Percentiles rank a stretch among this genome's conserved stretches.
Evolutionary conservation across 108 stramenopile genomes (phyloP).

Genomic region (Nannochloropsis oceanica): DNA sequence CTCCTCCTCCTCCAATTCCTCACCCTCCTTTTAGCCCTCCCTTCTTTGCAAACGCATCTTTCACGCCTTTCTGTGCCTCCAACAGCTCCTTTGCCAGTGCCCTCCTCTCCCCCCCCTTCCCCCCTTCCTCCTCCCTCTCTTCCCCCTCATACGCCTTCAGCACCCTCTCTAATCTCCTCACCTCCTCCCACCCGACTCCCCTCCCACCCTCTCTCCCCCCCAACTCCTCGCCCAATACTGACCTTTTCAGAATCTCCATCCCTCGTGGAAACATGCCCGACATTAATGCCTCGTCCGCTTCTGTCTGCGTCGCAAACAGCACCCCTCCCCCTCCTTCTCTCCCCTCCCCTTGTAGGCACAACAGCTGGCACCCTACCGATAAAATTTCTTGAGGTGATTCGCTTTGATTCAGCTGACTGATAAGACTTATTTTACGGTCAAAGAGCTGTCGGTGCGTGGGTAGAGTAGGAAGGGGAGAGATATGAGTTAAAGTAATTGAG

Average conservation of each 20-base stretch:
- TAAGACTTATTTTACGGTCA: not conserved
- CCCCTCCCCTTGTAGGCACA: not conserved
- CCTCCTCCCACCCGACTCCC: not conserved
- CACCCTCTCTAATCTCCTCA: not conserved
- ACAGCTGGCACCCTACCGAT: not conserved
- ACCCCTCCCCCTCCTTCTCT: not conserved
- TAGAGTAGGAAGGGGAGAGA: too few species aligned
- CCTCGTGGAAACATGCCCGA: not conserved
- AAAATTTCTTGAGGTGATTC: not conserved
- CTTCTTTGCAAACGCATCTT: not conserved
- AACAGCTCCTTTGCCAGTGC: not conserved
- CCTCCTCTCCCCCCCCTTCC: not conserved
- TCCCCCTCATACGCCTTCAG: not conserved
- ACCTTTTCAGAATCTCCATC: not conserved
- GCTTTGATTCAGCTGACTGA: not conserved
- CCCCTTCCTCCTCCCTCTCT: not conserved
- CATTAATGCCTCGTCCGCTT: not conserved
- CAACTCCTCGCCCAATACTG: not conserved
- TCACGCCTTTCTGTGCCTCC: not conserved
- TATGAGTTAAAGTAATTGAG: too few species aligned
- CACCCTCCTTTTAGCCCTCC: not conserved
- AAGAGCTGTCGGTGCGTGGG: too few species aligned
- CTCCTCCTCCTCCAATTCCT: not conserved
- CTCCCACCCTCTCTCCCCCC: not conserved
- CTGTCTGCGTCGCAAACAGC: not conserved